Evolutionary conservation across 257 asterid species (phyloP), one percentile per base, ranked within the genome.

Genomic region (Plectranthus barbatus): DNA sequence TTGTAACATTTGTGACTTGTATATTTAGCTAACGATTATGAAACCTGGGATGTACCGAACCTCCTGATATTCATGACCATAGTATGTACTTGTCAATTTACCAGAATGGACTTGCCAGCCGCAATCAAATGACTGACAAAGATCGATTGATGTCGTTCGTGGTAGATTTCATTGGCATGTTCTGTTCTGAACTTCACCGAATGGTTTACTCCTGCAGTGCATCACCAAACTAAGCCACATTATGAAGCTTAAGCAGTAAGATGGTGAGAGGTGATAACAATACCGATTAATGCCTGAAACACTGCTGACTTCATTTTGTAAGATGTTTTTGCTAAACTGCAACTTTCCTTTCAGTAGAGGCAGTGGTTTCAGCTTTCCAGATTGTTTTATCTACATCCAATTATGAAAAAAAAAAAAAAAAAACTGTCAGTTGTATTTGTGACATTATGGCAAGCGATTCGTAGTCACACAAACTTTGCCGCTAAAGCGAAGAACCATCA

Each of bases 131-230:
- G 72, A 71, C 59, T 42, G 29, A 62, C 50, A 33, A 49, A 34
- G 10, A 39, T 13, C 9, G 7, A 46, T 4, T 5, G 33, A 46
- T 57, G 18, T 34, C 37, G 23, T 23, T 7, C 44, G 13, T 37
- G 2, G 13, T 9, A 46, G 37, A 23, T 19, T 49, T 36, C 29
- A 19, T 47, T 8, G 18, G 21, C 13, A 44, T 21, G 20, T 20
- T 46, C 64, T 37, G 9, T 31, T 40, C 20, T 6, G n/a, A 33
- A 60, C 55, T 54, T 69, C 39, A 66, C 21, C 64, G 56, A 26
- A 70, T 63, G 62, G 63, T 58, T 72, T 74, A 45, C 64, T 64
- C 79, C 81, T 79, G 79, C 51, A 56, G 26, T 63, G 51, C n/a
- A 18, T 59, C 34, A 66, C 29, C 13, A 33, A 9, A 23, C 53